Conservation (phyloP, 2,329 filamentous ascomycete genomes). For the Trichoderma afroharzianum region DNA sequence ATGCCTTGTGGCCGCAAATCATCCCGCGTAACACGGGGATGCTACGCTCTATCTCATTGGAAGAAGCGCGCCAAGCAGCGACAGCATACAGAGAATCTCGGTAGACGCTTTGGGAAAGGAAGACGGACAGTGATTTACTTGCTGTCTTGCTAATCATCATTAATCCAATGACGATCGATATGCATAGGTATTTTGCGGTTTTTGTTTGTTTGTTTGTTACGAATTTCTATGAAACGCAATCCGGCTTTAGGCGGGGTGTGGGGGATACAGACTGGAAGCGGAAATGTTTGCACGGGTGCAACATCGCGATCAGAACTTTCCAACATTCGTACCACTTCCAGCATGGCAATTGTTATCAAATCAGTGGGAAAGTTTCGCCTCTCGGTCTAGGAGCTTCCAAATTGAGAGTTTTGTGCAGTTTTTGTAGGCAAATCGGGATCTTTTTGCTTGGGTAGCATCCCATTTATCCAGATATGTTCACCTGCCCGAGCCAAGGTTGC, state of each 20-base stretch:
- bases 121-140: not conserved
- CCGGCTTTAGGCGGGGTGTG: not conserved
- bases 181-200: not conserved
- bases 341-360: not conserved
- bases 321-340: not conserved
- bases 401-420: not conserved
- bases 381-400: not conserved
- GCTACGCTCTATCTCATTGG: slow-evolving; percentile 3
- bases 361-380: not conserved
- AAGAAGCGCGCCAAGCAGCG: not conserved
- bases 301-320: not conserved
- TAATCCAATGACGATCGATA: not conserved
- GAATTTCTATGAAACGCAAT: not conserved
- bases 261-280: not conserved
- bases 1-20: not conserved
- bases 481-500: not conserved
- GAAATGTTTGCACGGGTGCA: not conserved
- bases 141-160: not conserved
- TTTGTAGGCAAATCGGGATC: not conserved
- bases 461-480: not conserved
- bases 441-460: not conserved
- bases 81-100: not conserved
- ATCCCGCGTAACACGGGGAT: slow-evolving; percentile 10
- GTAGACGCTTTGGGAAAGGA: slow-evolving; percentile 1
- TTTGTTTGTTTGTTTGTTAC: not conserved